Base-by-base conservation (phyloP, 108 stramenopile genomes). In the Mediolabrus comicus region DNA sequence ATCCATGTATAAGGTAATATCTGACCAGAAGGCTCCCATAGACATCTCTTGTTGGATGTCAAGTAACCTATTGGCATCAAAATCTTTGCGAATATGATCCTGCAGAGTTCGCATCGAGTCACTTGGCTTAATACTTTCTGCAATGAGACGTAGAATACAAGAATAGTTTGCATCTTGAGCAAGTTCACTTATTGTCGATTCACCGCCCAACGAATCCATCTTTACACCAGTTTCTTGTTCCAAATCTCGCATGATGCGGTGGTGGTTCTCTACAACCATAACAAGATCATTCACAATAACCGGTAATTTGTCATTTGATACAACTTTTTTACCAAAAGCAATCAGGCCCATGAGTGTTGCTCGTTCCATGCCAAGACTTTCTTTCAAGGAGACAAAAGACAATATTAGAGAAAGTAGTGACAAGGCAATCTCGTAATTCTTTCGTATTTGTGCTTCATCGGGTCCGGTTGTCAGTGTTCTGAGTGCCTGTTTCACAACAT, bases 1-100 rank as follows among this genome's bases (percentile, higher is more conserved):
- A 54, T 91, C 87, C 62, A 91, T 85, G 71, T 88, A 91, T 0
- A 86, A 11, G 12, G 90, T 87, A 4, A 88, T 80, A 4, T 76
- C 35, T 39, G 72, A 25, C 90, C 90, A 91, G 52, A 87, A 74
- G n/a, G 74, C 69, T 24, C 77, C 67, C 41, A 73, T 55, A 16
- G 81, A 62, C 68, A 86, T 82, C 61, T 69, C 78, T 19, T 73
- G 55, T 10, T 69, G 43, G 11, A 72, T 24, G 3, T 51, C 28
- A 72, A 31, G 22, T 53, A 90, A 69, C 14, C 36, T 66, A 52
- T 53, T 39, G 26, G 74, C 65, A 64, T 59, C 71, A 51, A 58
- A 73, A 56, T 74, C 69, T 38, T 69, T 52, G 0, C 65, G 49
- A 26, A 72, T 79, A 13, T 56, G 69, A 30, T 73, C 62, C 69